These are phyloP conservation scores for Glomus cerebriforme DNA, from an alignment of 192 early-diverging fungal species.

Conservation along the genomic window DNA sequence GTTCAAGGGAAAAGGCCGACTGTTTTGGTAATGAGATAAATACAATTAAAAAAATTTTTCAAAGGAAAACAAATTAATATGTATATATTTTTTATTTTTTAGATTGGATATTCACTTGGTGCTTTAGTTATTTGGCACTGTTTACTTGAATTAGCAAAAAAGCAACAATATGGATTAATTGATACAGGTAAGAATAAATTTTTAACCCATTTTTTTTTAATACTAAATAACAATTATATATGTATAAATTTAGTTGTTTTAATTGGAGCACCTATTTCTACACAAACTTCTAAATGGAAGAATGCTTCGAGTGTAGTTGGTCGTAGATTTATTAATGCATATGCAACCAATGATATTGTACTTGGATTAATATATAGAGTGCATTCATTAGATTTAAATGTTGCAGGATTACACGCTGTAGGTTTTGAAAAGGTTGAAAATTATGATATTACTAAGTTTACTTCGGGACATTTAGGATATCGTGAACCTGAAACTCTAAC, in stretches of 20 bases:
- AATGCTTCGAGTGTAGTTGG: constrained; percentile 44
- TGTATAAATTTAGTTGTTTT: constrained; percentile 43
- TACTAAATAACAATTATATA: background rate
- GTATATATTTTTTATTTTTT: background rate
- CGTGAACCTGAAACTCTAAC: constrained; percentile 28
- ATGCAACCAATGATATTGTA: constrained; percentile 56
- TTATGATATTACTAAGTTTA: constrained; percentile 46
- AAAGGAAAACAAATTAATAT: background rate
- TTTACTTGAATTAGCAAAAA: constrained; percentile 50
- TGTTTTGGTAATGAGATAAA: constrained; percentile 42
- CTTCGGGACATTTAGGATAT: constrained; percentile 55
- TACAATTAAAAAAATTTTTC: background rate
- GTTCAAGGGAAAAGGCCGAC: constrained; percentile 60
- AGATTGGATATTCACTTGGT: constrained; percentile 58
- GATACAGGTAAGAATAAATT: constrained; percentile 46
- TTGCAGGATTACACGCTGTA: constrained; percentile 50
- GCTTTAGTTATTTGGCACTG: constrained; percentile 60
- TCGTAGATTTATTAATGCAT: constrained; percentile 56
- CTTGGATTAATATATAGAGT: constrained; percentile 54
- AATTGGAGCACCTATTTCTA: constrained; percentile 55
- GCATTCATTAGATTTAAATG: constrained; percentile 49
- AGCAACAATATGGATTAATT: constrained; percentile 45
- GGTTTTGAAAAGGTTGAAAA: constrained; percentile 48
- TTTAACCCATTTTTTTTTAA: background rate
- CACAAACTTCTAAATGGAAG: constrained; percentile 44